A percentile compares a stretch with the other conserved stretches of the same genome.
These are phyloP conservation scores for Penicillium sp. DNA, from an alignment of 2,329 filamentous ascomycete species.

Conservation along the genomic window DNA sequence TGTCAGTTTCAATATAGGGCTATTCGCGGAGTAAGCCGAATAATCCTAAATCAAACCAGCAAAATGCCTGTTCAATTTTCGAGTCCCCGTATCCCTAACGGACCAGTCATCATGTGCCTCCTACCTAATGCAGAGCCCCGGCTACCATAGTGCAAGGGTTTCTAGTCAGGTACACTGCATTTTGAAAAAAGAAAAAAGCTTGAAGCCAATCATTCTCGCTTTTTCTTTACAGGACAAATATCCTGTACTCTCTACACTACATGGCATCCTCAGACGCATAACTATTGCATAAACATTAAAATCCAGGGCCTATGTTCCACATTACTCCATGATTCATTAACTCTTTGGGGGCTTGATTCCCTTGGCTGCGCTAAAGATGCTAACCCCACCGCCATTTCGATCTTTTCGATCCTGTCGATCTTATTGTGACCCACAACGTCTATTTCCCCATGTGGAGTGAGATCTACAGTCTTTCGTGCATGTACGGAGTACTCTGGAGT, in stretches of 20 bases:
- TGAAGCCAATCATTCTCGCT: not conserved
- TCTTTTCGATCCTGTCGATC: not conserved
- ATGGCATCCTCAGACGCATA: not conserved
- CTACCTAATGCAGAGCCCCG: not conserved
- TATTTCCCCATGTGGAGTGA: not conserved
- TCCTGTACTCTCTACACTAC: not conserved
- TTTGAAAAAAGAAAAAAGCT: not conserved
- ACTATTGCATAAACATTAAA: not conserved
- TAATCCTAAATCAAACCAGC: not conserved
- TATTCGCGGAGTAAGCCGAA: not conserved
- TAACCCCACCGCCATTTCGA: not conserved
- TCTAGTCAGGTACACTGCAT: not conserved
- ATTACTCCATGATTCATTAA: not conserved
- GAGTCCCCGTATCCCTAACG: not conserved
- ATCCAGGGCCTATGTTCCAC: not conserved
- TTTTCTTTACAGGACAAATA: not conserved
- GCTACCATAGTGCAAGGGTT: not conserved
- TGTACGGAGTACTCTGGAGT: not conserved
- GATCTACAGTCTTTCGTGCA: not conserved
- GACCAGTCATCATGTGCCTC: not conserved
- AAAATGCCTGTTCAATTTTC: not conserved
- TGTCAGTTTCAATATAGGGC: not conserved
- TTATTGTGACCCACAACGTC: not conserved
- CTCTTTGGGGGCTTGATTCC: not conserved
- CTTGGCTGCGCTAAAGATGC: conserved; percentile 3